A percentile compares a stretch with the other conserved stretches of the same genome.
Evolutionary conservation across 2,329 filamentous ascomycete species (phyloP).

Genomic region (Cadophora sp.): DNA sequence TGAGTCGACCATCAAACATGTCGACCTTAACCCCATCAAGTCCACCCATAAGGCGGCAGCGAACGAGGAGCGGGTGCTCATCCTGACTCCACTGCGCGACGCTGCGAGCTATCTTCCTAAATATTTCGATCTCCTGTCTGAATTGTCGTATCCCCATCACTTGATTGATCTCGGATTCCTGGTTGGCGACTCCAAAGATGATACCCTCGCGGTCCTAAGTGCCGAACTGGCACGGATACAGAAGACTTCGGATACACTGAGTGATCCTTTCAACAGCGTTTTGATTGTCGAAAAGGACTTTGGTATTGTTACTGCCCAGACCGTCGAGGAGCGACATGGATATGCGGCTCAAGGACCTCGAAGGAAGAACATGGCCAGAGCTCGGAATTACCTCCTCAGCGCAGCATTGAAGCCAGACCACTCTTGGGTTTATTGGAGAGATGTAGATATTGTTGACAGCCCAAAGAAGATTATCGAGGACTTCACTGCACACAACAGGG

Average conservation of each 20-base stretch:
- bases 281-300: conserved; percentile 93
- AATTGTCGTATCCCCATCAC: conserved; percentile 92
- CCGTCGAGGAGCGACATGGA: conserved; percentile 81
- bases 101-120: conserved; percentile 81
- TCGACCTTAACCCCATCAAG: conserved; percentile 84
- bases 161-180: conserved; percentile 96
- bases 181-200: conserved; percentile 88
- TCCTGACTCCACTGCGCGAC: conserved; percentile 92
- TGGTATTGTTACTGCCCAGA: conserved; percentile 65
- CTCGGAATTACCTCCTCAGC: conserved; percentile 89
- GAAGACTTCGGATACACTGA: conserved; percentile 70
- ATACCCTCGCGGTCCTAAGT: conserved; percentile 86
- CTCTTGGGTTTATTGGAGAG: conserved; percentile 98
- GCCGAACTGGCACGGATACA: conserved; percentile 90
- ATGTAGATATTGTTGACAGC: conserved; percentile 95
- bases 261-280: conserved; percentile 84
- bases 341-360: conserved; percentile 89
- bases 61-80: conserved; percentile 87
- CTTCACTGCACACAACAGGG: conserved; percentile 90
- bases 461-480: conserved; percentile 89
- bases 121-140: conserved; percentile 90
- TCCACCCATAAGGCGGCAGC: conserved; percentile 79
- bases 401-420: conserved; percentile 90
- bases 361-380: conserved; percentile 87
- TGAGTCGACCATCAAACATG: conserved; percentile 75